Conservation (phyloP, 2,329 filamentous ascomycete genomes). For the Taxawa tesnikishii region DNA sequence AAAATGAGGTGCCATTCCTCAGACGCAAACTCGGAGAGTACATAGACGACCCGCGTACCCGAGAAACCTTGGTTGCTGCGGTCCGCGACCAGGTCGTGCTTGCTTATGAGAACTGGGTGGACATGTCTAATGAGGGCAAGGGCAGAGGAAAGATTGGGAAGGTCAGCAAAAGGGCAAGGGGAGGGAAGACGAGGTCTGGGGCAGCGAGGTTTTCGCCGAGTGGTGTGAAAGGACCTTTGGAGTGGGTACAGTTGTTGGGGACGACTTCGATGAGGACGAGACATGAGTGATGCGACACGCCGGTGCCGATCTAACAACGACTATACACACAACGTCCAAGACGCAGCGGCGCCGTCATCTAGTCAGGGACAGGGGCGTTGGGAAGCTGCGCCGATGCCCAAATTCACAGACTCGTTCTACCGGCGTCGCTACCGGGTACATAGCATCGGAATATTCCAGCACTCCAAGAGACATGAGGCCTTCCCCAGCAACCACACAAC, state of each 20-base stretch:
- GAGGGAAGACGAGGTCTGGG: constrained; percentile 51
- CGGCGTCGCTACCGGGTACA: no score
- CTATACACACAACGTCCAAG: no score
- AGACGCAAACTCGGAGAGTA: constrained; percentile 48
- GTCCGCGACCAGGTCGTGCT: constrained; percentile 52
- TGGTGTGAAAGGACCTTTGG: constrained; percentile 49
- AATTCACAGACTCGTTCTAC: no score
- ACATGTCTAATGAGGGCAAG: constrained; percentile 32
- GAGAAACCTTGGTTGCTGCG: constrained; percentile 53
- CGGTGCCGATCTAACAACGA: no score
- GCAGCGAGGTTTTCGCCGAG: constrained; percentile 51
- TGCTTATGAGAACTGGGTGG: constrained; percentile 53
- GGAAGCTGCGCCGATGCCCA: no score
- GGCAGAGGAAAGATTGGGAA: constrained; percentile 15
- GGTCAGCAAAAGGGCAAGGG: constrained; percentile 42
- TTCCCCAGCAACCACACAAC: no score
- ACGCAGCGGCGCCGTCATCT: no score
- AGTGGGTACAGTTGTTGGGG: constrained; percentile 31
- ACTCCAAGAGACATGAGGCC: no score
- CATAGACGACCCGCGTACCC: constrained; percentile 51
- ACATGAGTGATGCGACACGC: no score
- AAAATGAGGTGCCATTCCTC: constrained; percentile 45
- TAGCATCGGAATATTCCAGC: no score
- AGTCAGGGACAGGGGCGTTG: no score
- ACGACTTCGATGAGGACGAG: constrained; percentile 17